phyloP scores from a whole-genome alignment of 192 early-diverging fungal genomes.

The Podila epigama region DNA sequence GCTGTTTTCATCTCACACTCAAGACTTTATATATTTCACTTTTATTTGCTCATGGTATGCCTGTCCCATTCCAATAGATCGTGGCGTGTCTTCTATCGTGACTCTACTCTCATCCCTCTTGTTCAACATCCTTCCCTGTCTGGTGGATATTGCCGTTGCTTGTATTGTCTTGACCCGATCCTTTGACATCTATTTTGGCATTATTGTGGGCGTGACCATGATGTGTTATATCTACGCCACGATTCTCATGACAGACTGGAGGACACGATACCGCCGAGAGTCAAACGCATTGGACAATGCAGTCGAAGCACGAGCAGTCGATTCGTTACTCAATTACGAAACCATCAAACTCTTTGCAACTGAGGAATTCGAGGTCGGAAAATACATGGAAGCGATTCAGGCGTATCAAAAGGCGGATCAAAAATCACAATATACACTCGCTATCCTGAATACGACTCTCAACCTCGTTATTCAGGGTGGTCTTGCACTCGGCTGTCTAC shows the following conservation, averaged over 20 bases:
- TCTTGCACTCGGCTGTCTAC: slow-evolving; percentile 74
- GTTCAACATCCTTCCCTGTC: slow-evolving; percentile 89
- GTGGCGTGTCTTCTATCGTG: slow-evolving; percentile 74
- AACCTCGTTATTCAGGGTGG: slow-evolving; percentile 84
- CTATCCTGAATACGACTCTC: slow-evolving; percentile 82
- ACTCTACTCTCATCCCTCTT: slow-evolving; percentile 81
- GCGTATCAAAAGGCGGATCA: slow-evolving; percentile 83
- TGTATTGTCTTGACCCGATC: slow-evolving; percentile 69
- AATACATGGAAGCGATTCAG: slow-evolving; percentile 74
- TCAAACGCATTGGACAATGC: slow-evolving; percentile 81
- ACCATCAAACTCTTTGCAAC: slow-evolving; percentile 82
- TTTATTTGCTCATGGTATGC: too few relatives aligned
- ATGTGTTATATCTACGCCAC: slow-evolving; percentile 79
- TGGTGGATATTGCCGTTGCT: slow-evolving; percentile 86
- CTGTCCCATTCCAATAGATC: too few relatives aligned
- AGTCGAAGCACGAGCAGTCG: slow-evolving; percentile 80
- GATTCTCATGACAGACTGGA: slow-evolving; percentile 85
- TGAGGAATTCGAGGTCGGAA: slow-evolving; percentile 51
- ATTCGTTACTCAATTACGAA: slow-evolving; percentile 97
- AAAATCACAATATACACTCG: slow-evolving; percentile 72
- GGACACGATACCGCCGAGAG: slow-evolving; percentile 74
- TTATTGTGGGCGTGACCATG: slow-evolving; percentile 88
- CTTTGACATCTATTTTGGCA: slow-evolving; percentile 81
- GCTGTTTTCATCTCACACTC: too few relatives aligned
- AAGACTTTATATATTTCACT: too few relatives aligned